These are phyloP conservation scores for Nakaseomyces bracarensis DNA, from an alignment of 1,139 yeast species.

Conservation along the genomic window DNA sequence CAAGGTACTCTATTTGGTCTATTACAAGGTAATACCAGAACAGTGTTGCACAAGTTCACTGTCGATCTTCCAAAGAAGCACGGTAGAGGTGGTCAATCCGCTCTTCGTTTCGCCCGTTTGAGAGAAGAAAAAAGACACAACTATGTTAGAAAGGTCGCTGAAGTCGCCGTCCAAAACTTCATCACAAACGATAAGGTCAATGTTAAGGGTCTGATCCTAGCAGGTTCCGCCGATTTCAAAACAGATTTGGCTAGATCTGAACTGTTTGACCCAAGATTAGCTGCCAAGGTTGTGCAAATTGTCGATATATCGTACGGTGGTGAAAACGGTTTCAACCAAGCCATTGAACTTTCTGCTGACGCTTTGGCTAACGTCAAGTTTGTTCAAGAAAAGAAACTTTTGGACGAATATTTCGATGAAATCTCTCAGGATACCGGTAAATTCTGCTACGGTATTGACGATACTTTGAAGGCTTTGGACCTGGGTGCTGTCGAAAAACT, in stretches of 20 bases:
- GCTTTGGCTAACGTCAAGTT: slow-evolving; percentile 93
- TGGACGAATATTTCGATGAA: slow-evolving; percentile 87
- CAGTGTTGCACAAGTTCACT: slow-evolving; percentile 88
- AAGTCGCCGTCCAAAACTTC: slow-evolving; percentile 94
- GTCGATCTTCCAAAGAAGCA: slow-evolving; percentile 98
- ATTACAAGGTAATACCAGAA: slow-evolving; percentile 95
- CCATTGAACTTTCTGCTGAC: slow-evolving; percentile 94
- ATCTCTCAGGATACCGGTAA: slow-evolving; percentile 95
- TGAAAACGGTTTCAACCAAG: slow-evolving; percentile 98
- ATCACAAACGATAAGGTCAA: slow-evolving; percentile 87
- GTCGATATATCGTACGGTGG: slow-evolving; percentile 99
- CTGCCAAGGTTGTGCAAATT: slow-evolving; percentile 76
- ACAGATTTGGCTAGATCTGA: slow-evolving; percentile 89
- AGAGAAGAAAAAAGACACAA: slow-evolving; percentile 99
- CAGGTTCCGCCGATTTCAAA: slow-evolving; percentile 98
- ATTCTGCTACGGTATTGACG: slow-evolving; percentile 95
- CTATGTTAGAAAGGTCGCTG: slow-evolving; percentile 96
- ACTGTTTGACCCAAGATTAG: slow-evolving; percentile 82
- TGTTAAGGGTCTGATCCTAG: slow-evolving; percentile 87
- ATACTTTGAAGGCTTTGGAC: slow-evolving; percentile 90
- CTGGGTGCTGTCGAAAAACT: slow-evolving; percentile 91
- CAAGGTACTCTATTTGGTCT: slow-evolving; percentile 95
- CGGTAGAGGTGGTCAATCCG: slow-evolving; percentile 99
- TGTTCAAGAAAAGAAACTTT: slow-evolving; percentile 94
- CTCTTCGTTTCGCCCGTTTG: slow-evolving; percentile 95